Evolutionary conservation across 768 basidiomycete species (phyloP).

Genomic region (Lactarius hatsudake): DNA sequence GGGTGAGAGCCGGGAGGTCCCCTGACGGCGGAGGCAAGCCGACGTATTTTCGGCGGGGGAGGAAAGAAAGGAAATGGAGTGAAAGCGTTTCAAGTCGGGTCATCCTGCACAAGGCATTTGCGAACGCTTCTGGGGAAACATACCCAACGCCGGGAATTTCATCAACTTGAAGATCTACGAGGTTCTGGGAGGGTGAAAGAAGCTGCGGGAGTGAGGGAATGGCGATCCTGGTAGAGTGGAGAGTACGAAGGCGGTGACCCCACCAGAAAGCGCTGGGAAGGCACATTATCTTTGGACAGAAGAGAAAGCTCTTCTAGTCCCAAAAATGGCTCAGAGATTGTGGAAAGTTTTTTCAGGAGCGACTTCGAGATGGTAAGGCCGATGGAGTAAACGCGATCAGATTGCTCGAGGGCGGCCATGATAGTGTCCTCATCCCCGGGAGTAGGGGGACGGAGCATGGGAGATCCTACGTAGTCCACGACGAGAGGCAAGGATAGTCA

Average conservation of each 20-base stretch:
- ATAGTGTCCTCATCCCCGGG: not conserved
- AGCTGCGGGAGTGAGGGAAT: not conserved
- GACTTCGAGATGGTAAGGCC: not conserved
- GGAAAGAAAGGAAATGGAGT: too few species aligned
- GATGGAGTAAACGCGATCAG: not conserved
- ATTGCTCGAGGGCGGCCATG: not conserved
- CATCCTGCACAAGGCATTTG: too few species aligned
- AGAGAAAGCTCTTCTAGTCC: too few species aligned
- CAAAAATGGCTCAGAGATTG: not conserved
- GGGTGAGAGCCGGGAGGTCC: not conserved
- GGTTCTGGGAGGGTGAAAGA: constrained; percentile 31
- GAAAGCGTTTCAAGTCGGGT: too few species aligned
- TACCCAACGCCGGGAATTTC: too few species aligned
- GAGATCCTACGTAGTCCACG: not conserved
- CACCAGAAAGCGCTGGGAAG: not conserved
- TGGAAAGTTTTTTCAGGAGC: not conserved
- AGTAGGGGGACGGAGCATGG: too few species aligned
- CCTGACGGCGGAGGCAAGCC: too few species aligned
- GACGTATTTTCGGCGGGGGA: too few species aligned
- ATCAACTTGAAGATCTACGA: too few species aligned
- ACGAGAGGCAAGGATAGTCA: not conserved
- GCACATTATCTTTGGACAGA: too few species aligned
- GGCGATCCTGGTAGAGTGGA: not conserved
- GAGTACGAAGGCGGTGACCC: not conserved
- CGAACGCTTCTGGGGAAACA: too few species aligned